Evolutionary conservation across 78 protist genomes (phyloP), one percentile per base, ranked within the genome.

Genomic region (Dictyostelium discoideum): DNA sequence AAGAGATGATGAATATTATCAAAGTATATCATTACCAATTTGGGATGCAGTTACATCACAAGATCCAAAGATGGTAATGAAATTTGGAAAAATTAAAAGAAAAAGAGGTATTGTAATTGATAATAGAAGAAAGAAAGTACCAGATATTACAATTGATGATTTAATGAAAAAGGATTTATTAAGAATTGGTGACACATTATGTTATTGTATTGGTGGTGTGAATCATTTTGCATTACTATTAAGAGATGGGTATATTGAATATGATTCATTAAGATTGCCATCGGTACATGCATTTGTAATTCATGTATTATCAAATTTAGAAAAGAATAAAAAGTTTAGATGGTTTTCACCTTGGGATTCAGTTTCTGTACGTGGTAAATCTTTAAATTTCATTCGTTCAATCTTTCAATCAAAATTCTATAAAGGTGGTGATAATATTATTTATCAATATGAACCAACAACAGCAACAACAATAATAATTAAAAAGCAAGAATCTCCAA

Each of bases 11-110:
- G 42, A 84, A 13, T 32, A 39, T 39, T 90, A 90, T 82, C 95
- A 90, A 82, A 63, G 87, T 26, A 13, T 90, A 11, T 90, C 95
- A 82, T 46, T 90, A 24, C 88, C 95, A 20, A 72, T 90, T 32
- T 90, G 95, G 95, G 95, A 90, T 82, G 95, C 95, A 37, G 88
- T 90, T 4, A 90, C 95, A 13, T 72, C 85, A 11, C 95, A 90
- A 54, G 95, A 90, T 50, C 95, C 95, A 26, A 63, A 69, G 39
- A 29, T 73, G 50, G 20, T 90, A 16, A 54, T 88, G 63, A 60
- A 60, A 16, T 37, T 29, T 37, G 84, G 89, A 1, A 90, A 90
- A 16, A 37, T 90, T 60, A 80, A 82, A 29, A 80, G 95, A 83
- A 80, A 80, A 60, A 90, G 95, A 82, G 95, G 95, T 22, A 20